Evolutionary conservation across 305 asterid species (phyloP), one percentile per base, ranked within the genome.

Genomic region (Solanum hybrid): DNA sequence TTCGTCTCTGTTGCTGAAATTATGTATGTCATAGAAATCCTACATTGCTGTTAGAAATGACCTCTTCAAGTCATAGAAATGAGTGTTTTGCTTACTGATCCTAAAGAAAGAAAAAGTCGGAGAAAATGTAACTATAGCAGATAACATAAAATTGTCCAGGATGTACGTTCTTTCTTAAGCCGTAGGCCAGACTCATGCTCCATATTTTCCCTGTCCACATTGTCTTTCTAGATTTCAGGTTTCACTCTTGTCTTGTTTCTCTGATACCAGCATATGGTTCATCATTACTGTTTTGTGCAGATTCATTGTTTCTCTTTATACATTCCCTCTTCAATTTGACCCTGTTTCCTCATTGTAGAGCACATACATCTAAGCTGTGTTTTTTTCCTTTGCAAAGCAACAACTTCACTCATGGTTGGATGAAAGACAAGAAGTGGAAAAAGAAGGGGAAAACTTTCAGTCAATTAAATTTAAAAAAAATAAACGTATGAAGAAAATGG

Each of bases 381-480:
- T 85, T 87, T 33, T 90, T 79, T 87, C 89, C 83, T 76, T 86
- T 89, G 88, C 88, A 31, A 22, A 51, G 41, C 31, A 93, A 92
- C 90, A 89, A 88, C 90, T 92, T 89, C 88, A 20, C 90, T 78
- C 65, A 90, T 92, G 91, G 92, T 91, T 31, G 93, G 94, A 86
- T 20, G 17, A 89, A 87, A 70, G 91, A 91, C 10, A 91, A 57
- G 89, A 92, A 89, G 85, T 45, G 61, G 33, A 90, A 80, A 68
- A 89, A 70, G 88, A 89, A 92, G 86, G 92, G 91, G 33, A 90
- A 86, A 78, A 88, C 14, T 41, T 83, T 87, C 79, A 92, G 81
- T 39, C 91, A 41, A 12, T 90, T 79, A 90, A 89, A 57, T 38
- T 38, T 2, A 0, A 3, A 80, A 85, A 86, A 29, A 27, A 27